Conservation (phyloP, 2,329 filamentous ascomycete genomes). For the Ophiognomonia clavigignenti-juglandacearum region DNA sequence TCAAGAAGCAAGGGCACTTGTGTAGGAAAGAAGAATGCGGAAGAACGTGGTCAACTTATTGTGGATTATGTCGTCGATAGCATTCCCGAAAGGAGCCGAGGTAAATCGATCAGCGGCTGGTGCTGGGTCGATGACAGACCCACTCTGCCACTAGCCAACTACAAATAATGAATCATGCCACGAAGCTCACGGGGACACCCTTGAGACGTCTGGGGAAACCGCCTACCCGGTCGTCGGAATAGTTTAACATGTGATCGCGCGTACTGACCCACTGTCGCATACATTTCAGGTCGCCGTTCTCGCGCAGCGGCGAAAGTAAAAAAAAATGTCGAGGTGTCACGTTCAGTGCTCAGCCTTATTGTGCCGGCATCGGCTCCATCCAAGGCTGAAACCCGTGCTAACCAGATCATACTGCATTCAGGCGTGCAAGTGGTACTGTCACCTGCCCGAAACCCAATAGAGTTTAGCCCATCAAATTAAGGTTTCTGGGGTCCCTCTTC, state of each 20-base stretch:
- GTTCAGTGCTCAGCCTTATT: too few relatives aligned
- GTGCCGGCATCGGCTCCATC: too few relatives aligned
- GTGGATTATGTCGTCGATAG: neutral
- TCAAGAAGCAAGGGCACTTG: neutral
- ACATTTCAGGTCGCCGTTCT: too few relatives aligned
- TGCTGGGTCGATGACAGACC: slow-evolving; percentile 2
- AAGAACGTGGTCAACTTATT: neutral
- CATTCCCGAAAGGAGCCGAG: neutral
- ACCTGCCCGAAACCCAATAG: too few relatives aligned
- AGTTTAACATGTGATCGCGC: neutral
- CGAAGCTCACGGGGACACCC: neutral
- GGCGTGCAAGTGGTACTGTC: too few relatives aligned
- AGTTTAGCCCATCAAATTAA: too few relatives aligned
- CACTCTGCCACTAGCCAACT: neutral
- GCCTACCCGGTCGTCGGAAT: too few relatives aligned
- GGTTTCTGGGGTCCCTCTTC: too few relatives aligned
- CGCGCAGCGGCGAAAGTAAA: too few relatives aligned
- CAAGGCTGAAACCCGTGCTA: too few relatives aligned
- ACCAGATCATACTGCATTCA: too few relatives aligned
- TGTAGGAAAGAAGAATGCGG: neutral
- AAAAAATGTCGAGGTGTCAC: too few relatives aligned
- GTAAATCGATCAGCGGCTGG: slow-evolving; percentile 3
- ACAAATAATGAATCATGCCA: neutral
- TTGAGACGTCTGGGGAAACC: neutral
- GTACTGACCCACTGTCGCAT: neutral